Percentiles rank a stretch among this genome's conserved stretches.
Conservation (phyloP, 2,329 filamentous ascomycete species). For the Sclerotinia glacialis region DNA sequence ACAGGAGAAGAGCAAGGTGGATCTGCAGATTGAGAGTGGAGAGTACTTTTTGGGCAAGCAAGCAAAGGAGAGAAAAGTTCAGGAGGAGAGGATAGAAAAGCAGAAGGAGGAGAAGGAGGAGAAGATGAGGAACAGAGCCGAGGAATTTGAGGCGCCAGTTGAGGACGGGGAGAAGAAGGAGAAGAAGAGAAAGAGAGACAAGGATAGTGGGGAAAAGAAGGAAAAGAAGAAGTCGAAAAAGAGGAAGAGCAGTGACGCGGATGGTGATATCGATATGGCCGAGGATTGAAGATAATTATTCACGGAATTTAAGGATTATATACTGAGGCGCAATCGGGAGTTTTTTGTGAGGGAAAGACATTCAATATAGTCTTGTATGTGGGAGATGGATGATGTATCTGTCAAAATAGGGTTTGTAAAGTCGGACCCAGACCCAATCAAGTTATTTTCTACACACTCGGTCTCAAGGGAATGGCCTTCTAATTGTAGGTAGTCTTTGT, state of each 20-base stretch:
- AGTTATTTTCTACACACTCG: slow-evolving; percentile 11
- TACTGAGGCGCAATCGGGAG: slow-evolving; percentile 18
- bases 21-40: slow-evolving; percentile 94
- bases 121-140: slow-evolving; percentile 78
- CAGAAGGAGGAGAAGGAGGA: slow-evolving; percentile 86
- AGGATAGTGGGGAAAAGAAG: slow-evolving; percentile 33
- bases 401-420: not conserved
- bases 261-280: slow-evolving; percentile 20
- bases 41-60: slow-evolving; percentile 95
- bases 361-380: slow-evolving; percentile 13
- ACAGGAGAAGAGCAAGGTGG: slow-evolving; percentile 98
- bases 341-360: slow-evolving; percentile 17
- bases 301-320: not conserved
- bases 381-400: not conserved
- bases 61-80: slow-evolving; percentile 79
- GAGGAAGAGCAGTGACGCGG: slow-evolving; percentile 23
- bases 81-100: slow-evolving; percentile 77
- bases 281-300: slow-evolving; percentile 15
- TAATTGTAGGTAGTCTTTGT: not conserved
- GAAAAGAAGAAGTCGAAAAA: slow-evolving; percentile 29
- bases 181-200: slow-evolving; percentile 46
- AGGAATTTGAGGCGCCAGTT: slow-evolving; percentile 82
- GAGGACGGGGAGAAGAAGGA: slow-evolving; percentile 60
- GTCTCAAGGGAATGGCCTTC: not conserved
- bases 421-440: slow-evolving; percentile 5